Conservation (phyloP, 2,329 filamentous ascomycete species). For the Colletotrichum coccodes region DNA sequence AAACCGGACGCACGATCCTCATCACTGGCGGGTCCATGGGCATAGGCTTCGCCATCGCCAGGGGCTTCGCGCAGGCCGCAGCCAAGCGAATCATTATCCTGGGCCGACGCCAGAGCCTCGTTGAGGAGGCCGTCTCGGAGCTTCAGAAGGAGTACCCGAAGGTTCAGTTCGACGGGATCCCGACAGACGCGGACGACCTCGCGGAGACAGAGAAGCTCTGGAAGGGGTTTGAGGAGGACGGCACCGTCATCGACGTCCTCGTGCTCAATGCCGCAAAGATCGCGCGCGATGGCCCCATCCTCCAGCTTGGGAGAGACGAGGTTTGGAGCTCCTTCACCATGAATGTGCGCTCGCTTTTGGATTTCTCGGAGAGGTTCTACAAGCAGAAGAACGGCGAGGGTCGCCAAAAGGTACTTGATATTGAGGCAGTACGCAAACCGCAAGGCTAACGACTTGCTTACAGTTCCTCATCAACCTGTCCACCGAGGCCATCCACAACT, state of each 20-base stretch:
- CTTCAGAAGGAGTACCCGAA: constrained; percentile 28
- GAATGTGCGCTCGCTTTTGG: constrained; percentile 32
- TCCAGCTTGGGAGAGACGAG: constrained; percentile 22
- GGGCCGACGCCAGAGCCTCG: constrained; percentile 45
- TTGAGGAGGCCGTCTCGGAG: constrained; percentile 41
- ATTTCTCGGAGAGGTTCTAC: constrained; percentile 39
- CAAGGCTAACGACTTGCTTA: neutral
- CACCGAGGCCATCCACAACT: constrained; percentile 42
- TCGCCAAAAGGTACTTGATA: constrained; percentile 33
- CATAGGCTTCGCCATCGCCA: constrained; percentile 73
- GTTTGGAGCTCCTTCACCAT: constrained; percentile 26
- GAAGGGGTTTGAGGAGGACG: constrained; percentile 18
- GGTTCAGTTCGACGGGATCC: neutral
- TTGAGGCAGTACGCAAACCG: neutral
- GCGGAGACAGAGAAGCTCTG: constrained; percentile 15
- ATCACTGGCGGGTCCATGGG: constrained; percentile 75
- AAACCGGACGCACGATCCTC: constrained; percentile 63
- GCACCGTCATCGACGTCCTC: constrained; percentile 41
- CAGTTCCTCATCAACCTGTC: constrained; percentile 46
- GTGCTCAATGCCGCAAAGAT: constrained; percentile 39
- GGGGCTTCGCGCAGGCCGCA: constrained; percentile 58
- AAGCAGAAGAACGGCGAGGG: constrained; percentile 40
- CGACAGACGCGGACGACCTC: constrained; percentile 2
- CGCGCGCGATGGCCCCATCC: neutral
- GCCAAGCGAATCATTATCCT: constrained; percentile 50